These are phyloP conservation scores for Vaccinium macrocarpon DNA, from an alignment of 148 eudicot genomes.

Conservation along the genomic window DNA sequence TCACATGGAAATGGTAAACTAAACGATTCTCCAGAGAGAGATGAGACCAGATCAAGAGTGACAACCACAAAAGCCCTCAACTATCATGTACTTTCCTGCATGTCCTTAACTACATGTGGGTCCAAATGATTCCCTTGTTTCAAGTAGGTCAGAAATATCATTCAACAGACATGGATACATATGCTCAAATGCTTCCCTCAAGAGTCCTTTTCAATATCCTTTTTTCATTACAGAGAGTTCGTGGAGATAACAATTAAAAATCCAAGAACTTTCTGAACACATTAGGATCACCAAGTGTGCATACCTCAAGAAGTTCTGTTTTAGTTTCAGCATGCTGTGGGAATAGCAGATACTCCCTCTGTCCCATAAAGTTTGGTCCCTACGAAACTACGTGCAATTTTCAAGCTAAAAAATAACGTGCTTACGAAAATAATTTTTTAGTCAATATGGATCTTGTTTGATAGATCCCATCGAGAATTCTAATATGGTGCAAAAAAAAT, in stretches of 20 bases:
- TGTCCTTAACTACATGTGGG: not conserved
- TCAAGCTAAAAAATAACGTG: no score
- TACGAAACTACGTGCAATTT: no score
- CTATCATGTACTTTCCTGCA: not conserved
- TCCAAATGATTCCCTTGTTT: not conserved
- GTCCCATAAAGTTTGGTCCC: no score
- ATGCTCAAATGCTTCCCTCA: not conserved
- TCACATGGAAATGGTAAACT: no score
- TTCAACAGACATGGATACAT: not conserved
- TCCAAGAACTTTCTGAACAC: not conserved
- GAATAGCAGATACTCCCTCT: not conserved
- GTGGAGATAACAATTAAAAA: not conserved
- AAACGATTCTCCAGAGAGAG: not conserved
- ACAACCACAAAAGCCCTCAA: not conserved
- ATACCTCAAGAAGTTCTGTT: not conserved
- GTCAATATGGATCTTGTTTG: no score
- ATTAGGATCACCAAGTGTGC: not conserved
- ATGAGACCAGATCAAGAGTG: not conserved
- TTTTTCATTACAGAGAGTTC: not conserved
- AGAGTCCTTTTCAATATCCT: not conserved
- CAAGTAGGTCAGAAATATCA: not conserved
- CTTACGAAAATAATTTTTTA: no score
- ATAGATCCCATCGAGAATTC: no score
- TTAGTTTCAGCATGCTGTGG: not conserved
- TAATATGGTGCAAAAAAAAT: no score